Conservation (phyloP, 768 basidiomycete genomes). For the Trametes elegans region DNA sequence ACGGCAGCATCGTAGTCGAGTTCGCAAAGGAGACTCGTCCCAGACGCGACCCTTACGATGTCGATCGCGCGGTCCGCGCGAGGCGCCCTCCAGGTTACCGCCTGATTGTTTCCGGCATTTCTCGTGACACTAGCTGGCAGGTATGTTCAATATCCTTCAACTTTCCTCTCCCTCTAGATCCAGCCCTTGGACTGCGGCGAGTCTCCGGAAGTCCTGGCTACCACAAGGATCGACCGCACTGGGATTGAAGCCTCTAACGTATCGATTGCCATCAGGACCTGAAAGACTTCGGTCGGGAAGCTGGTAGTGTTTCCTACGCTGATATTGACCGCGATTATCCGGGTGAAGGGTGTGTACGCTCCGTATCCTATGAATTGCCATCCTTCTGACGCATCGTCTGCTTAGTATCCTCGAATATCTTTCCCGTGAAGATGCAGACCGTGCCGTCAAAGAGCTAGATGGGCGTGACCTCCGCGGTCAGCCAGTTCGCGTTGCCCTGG, state of each 20-base stretch:
- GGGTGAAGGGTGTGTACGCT: constrained; percentile 74
- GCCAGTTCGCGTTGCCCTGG: constrained; percentile 67
- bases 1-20: constrained; percentile 85
- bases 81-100: constrained; percentile 81
- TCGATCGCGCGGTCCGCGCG: constrained; percentile 61
- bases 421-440: constrained; percentile 86
- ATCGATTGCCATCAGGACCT: constrained; percentile 67
- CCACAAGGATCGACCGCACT: background rate
- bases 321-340: constrained; percentile 88
- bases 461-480: constrained; percentile 86
- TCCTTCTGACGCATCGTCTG: background rate
- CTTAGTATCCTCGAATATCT: constrained; percentile 87
- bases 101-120: constrained; percentile 83
- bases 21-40: constrained; percentile 92
- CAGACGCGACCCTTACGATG: constrained; percentile 73
- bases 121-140: constrained; percentile 98
- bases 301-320: constrained; percentile 90
- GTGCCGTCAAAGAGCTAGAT: constrained; percentile 85
- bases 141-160: constrained; percentile 53
- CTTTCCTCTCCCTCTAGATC: background rate
- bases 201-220: constrained; percentile 19
- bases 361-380: background rate
- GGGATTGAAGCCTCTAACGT: constrained; percentile 22
- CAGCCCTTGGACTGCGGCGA: background rate
- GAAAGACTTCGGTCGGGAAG: constrained; percentile 96